Conservation (phyloP, 78 protist species). For the Chrysochromulina parva region DNA sequence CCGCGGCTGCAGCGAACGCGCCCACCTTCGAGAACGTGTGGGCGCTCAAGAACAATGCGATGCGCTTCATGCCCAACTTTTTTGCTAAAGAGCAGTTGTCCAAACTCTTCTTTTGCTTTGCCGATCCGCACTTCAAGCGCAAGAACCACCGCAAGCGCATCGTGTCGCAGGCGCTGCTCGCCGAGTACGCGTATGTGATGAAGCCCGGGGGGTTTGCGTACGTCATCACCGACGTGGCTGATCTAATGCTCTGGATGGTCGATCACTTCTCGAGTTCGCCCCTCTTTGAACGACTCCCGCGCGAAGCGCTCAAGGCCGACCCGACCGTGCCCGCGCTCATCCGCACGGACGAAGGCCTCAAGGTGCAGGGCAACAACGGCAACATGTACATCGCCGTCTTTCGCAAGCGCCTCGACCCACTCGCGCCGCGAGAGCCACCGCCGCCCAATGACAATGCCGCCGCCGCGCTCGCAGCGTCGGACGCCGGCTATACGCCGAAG, state of each 20-base stretch:
- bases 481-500: not conserved
- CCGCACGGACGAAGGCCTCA: not conserved
- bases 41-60: conserved; percentile 81
- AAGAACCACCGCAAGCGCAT: conserved; percentile 85
- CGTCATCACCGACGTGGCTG: conserved; percentile 88
- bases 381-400: conserved; percentile 23
- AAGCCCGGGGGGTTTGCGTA: conserved; percentile 80
- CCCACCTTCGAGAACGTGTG: conserved; percentile 71
- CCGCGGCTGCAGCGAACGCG: not conserved
- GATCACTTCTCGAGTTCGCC: conserved; percentile 73
- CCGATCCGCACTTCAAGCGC: conserved; percentile 96
- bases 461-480: not conserved
- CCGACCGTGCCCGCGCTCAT: not conserved
- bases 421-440: not conserved
- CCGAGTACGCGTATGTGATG: conserved; percentile 87
- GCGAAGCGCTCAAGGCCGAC: not conserved
- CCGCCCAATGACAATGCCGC: not conserved
- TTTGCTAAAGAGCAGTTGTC: conserved; percentile 81
- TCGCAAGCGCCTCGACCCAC: not conserved
- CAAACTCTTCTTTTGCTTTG: conserved; percentile 89
- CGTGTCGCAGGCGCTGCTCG: conserved; percentile 69
- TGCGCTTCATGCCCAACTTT: conserved; percentile 87
- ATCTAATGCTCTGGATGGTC: conserved; percentile 88
- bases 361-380: conserved; percentile 17
- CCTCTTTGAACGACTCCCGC: conserved; percentile 61